Percentiles rank a stretch among this genome's conserved stretches.
Evolutionary conservation across 768 basidiomycete genomes (phyloP).

Genomic region (Baorangia bicolor): DNA sequence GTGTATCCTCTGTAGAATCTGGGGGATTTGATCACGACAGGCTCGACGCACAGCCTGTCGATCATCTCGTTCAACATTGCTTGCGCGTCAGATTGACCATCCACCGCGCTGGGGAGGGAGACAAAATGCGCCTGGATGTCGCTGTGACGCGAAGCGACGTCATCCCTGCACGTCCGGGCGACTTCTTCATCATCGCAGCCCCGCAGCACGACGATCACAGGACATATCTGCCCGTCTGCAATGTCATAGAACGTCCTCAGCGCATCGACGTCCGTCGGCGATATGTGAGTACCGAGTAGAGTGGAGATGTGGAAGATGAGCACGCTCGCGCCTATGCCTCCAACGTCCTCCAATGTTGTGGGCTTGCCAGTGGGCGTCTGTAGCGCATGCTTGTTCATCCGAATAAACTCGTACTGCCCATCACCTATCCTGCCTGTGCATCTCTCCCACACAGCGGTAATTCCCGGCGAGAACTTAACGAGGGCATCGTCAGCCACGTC

Average conservation of each 20-base stretch:
- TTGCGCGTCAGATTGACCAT: neutral
- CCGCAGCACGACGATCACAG: neutral
- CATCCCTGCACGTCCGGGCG: neutral
- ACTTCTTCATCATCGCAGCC: neutral
- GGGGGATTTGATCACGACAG: neutral
- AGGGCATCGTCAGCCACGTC: neutral
- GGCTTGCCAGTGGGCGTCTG: neutral
- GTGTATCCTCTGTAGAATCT: neutral
- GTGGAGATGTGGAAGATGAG: neutral
- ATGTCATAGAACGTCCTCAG: neutral
- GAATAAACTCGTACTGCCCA: neutral
- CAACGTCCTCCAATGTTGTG: neutral
- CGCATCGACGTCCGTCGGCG: neutral
- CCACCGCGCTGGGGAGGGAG: neutral
- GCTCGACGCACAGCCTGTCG: neutral
- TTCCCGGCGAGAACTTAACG: neutral
- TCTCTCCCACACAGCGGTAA: neutral
- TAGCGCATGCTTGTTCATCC: neutral
- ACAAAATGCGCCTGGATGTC: neutral
- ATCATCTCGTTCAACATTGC: neutral
- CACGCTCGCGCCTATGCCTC: neutral
- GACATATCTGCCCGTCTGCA: neutral
- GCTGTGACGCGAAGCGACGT: neutral
- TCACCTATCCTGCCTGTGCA: neutral
- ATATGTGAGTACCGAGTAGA: neutral